Base-by-base conservation (phyloP, 2,329 filamentous ascomycete species). In the Camptophora hylomeconis region DNA sequence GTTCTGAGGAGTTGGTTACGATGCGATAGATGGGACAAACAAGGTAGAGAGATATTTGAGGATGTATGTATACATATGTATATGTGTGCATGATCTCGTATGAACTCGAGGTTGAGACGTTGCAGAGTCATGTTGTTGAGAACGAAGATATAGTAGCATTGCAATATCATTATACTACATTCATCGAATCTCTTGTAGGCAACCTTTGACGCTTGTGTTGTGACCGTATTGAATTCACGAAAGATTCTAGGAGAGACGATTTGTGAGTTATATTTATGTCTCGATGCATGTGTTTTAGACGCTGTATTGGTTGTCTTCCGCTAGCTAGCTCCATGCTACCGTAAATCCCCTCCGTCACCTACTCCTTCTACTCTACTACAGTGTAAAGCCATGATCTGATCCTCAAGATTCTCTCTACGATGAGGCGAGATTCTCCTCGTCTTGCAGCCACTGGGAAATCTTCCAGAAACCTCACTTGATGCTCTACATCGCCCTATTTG, bases 1-100 rank as follows among this genome's bases (percentile, higher is more conserved):
- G 74, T 43, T 72, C 78, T 1, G 78, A 83, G 56, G 78, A 83
- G 57, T 49, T 83, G 38, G 48, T 51, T 17, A 51, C 47, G 5
- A 30, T 50, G 41, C 32, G 39, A 40, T 50, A 27, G 30, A 16
- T 25, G 15, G 10, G 20, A 10, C n/a, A 11, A 11, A n/a, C n/a
- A n/a, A n/a, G n/a, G n/a, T n/a, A n/a, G n/a, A n/a, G n/a, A n/a
- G n/a, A n/a, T n/a, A n/a, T n/a, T n/a, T n/a, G 16, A 12, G 10
- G 5, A 14, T 25, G 11, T 16, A 23, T 16, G 13, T 30, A 3
- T 7, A 10, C 8, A 25, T 26, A 26, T 24, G 9, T 6, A n/a
- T 5, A 19, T 13, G n/a, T n/a, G n/a, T n/a, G n/a, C n/a, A n/a
- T n/a, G n/a, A n/a, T n/a, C 5, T 14, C 14, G 15, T 12, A 16